Evolutionary conservation across 257 asterid species (phyloP), one percentile per base, ranked within the genome.

Genomic region (Nemophila menziesii): DNA sequence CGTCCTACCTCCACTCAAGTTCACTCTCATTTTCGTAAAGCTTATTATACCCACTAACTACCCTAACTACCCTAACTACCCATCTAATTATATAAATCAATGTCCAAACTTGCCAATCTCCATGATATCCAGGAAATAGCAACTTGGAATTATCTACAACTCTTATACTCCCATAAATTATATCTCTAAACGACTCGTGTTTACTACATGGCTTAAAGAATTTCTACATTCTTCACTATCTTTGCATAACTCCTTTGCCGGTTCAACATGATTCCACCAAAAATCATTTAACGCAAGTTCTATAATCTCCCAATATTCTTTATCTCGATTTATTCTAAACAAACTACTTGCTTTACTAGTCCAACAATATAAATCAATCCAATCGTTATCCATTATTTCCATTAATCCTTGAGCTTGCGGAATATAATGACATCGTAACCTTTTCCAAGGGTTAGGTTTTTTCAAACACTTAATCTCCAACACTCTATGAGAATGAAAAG

Each of bases 361-460:
- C 94, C 90, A 86, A 2, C 68, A 68, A 60, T 78, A 85, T 51
- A 78, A 46, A 61, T 86, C 79, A 93, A 86, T 71, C 96, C 94
- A 81, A 46, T 81, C 94, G 19, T 74, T 72, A 60, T 82, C 84
- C 26, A 74, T 60, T 56, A 86, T 86, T 62, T 79, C 94, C 96
- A 86, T 78, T 67, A 86, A 72, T 40, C 93, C 96, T 53, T 82
- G 93, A 55, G 90, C 96, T 48, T 86, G 96, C 34, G 94, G 96
- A 50, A 82, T 65, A 54, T 68, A 82, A 63, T 76, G 61, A 44
- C 78, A 37, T 0, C 86, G 93, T 11, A 86, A 54, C 46, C 86
- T 71, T 56, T 60, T 72, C 92, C 92, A 82, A 2, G 96, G 94
- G 16, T 1, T 20, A 37, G 74, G 74, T 19, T 8, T 49, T 36